Percentiles rank a stretch among this genome's conserved stretches.
Evolutionary conservation across 192 early-diverging fungal species (phyloP).

Genomic region (Chytriomyces hyalinus): DNA sequence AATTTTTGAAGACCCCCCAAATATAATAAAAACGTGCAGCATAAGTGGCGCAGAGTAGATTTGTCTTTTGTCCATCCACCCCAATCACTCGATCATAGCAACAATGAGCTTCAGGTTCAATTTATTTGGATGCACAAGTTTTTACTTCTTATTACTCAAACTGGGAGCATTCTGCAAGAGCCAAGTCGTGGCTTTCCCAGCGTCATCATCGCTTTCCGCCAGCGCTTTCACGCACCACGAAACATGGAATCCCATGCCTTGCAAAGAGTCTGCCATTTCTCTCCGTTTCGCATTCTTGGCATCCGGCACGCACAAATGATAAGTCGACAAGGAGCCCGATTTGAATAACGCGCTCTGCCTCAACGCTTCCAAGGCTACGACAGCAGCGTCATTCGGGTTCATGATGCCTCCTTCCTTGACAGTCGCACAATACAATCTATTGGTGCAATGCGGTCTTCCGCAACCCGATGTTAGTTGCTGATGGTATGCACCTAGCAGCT

Average conservation of each 20-base stretch:
- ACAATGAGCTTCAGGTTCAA: too few species aligned
- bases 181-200: constrained; percentile 60
- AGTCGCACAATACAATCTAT: constrained; percentile 43
- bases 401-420: constrained; percentile 21
- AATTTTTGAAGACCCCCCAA: not conserved
- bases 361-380: constrained; percentile 56
- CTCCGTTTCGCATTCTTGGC: constrained; percentile 51
- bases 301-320: constrained; percentile 72
- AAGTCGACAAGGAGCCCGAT: constrained; percentile 15
- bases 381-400: constrained; percentile 71
- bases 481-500: constrained; percentile 73
- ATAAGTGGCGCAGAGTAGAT: too few species aligned
- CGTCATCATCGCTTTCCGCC: constrained; percentile 57
- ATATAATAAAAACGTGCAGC: too few species aligned
- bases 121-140: too few species aligned
- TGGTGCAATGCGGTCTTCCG: constrained; percentile 67
- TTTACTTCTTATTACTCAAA: not conserved
- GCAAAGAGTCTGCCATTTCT: constrained; percentile 17
- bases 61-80: too few species aligned
- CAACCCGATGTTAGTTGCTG: constrained; percentile 81
- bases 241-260: constrained; percentile 45
- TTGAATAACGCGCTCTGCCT: constrained; percentile 40
- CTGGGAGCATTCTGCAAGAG: constrained; percentile 66
- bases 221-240: constrained; percentile 75
- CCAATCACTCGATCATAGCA: too few species aligned